Percentiles rank a stretch among this genome's conserved stretches.
Evolutionary conservation across 305 asterid species (phyloP).

Genomic region (Andrographis paniculata): DNA sequence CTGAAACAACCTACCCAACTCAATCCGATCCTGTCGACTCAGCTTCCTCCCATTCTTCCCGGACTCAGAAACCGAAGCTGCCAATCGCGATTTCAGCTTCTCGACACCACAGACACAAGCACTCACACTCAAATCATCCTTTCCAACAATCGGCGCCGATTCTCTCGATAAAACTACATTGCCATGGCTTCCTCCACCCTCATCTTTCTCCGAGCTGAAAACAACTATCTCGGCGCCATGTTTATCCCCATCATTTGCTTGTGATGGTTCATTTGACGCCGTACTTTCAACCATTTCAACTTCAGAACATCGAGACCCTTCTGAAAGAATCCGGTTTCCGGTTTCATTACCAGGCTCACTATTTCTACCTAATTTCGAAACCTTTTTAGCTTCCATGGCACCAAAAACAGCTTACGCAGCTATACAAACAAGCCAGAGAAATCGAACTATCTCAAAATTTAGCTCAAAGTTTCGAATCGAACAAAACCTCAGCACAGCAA

Average conservation of each 20-base stretch:
- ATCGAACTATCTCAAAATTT: too few relatives aligned
- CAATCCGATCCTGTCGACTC: constrained; percentile 81
- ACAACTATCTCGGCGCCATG: constrained; percentile 22
- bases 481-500: constrained; percentile 17
- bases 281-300: constrained; percentile 51
- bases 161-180: constrained; percentile 68
- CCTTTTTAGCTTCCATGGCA: constrained; percentile 32
- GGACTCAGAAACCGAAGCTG: constrained; percentile 45
- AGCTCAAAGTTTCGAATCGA: constrained; percentile 20
- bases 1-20: constrained; percentile 85
- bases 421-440: too few relatives aligned
- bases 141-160: constrained; percentile 46
- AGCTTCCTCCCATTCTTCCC: constrained; percentile 73
- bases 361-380: constrained; percentile 20
- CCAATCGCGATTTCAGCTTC: constrained; percentile 66
- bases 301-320: constrained; percentile 41
- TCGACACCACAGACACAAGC: constrained; percentile 70
- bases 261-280: constrained; percentile 25
- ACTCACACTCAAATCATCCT: constrained; percentile 39
- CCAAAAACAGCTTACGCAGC: too few relatives aligned
- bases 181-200: constrained; percentile 55
- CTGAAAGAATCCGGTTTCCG: constrained; percentile 25
- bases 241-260: constrained; percentile 18
- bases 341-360: constrained; percentile 24
- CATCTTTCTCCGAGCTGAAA: constrained; percentile 38